Evolutionary conservation across 495 filamentous ascomycete species (phyloP), one percentile per base, ranked within the genome.

Genomic region (Neurospora sp.): DNA sequence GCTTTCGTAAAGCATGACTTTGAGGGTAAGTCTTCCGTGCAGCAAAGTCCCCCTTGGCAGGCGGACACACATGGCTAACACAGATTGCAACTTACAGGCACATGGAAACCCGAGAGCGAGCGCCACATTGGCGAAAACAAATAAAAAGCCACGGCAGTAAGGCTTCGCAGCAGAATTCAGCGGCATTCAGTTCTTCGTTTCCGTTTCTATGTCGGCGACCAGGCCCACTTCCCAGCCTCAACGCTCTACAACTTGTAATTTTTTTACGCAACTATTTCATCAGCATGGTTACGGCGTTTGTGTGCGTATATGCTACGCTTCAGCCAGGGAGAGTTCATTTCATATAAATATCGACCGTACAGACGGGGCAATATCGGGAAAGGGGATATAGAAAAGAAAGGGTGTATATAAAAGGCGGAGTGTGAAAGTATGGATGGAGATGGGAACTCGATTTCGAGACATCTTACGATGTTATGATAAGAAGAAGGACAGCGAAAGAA

Each of bases 1-100:
- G 96, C 96, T 4, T 98, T 97, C 85, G 96, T 99, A 71, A 93
- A 97, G 83, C 96, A 99, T 81, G 90, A 94, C 61, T 99, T 99
- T 83, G 94, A 95, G 86, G 96, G 96, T 98, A 80, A 45, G 74
- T 72, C 45, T 61, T 42, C 68, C 14, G 1, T 2, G 27, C 27
- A 35, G 27, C 44, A 4, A 27, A 31, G 40, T 40, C 40, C 53
- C 45, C 71, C 12, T 41, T 61, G 38, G 10, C 9, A 39, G 9
- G 27, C 9, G n/a, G 14, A 16, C 4, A 44, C 48, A 16, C 31
- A 42, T 40, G 4, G 72, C 73, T 79, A 74, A 81, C 75, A 48
- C 10, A 40, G 70, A n/a, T 42, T 45, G 27, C 70, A 70, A 70
- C 71, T 9, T 9, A 69, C 78, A 94, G 92, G 92, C 16, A 91